Conservation (phyloP, 345 rosid genomes). For the Boechera retrofracta region DNA sequence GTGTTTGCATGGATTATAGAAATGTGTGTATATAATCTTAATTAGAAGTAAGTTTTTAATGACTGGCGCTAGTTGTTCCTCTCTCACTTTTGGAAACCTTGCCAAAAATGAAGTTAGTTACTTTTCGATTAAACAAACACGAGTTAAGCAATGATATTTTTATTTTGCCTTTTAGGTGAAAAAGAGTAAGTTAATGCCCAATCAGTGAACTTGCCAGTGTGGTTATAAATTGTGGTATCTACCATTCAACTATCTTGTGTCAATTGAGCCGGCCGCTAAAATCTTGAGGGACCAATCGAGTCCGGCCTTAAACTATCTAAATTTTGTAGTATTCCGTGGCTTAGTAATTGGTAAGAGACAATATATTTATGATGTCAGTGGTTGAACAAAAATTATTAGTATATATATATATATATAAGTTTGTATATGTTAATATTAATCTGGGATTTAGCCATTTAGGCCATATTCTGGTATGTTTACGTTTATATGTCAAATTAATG, state of each 20-base stretch:
- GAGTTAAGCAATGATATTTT: not conserved
- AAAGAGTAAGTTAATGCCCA: not conserved
- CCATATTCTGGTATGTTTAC: not conserved
- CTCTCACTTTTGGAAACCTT: conserved; percentile 7
- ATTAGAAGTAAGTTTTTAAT: not conserved
- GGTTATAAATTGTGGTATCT: not conserved
- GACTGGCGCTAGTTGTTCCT: not conserved
- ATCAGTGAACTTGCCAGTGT: conserved; percentile 6
- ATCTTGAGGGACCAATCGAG: not conserved
- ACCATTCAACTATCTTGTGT: not conserved
- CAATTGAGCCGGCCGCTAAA: not conserved
- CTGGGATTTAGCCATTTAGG: not conserved
- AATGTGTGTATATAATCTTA: not conserved
- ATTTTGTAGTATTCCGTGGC: no score
- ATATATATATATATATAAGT: no score
- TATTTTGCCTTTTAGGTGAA: conserved; percentile 12
- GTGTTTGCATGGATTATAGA: conserved; percentile 8
- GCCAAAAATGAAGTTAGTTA: not conserved
- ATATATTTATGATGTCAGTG: no score
- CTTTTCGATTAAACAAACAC: not conserved
- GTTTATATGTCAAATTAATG: not conserved
- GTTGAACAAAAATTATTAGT: not conserved
- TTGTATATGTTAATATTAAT: not conserved
- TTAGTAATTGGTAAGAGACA: no score
- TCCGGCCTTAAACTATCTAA: no score